A percentile compares a stretch with the other conserved stretches of the same genome.
phyloP scores from a whole-genome alignment of 495 filamentous ascomycete species.

The Aspergillus sparsus region DNA sequence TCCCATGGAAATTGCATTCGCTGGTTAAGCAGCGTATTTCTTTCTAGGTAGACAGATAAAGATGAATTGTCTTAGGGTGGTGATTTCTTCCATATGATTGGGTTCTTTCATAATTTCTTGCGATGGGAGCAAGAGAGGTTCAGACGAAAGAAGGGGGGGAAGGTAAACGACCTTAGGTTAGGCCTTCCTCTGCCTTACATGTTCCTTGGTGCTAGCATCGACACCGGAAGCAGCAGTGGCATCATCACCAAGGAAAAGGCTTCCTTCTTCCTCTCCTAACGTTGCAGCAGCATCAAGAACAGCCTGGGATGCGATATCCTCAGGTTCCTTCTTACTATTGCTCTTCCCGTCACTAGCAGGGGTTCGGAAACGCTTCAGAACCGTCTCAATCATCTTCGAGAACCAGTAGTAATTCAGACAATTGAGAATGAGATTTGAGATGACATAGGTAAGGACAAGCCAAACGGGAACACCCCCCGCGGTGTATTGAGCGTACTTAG shows the following conservation, averaged over 20 bases:
- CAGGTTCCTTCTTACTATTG: constrained; percentile 23
- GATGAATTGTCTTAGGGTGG: no score
- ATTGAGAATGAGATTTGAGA: constrained; percentile 78
- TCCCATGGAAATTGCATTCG: no score
- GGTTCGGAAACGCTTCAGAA: constrained; percentile 80
- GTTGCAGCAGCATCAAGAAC: constrained; percentile 42
- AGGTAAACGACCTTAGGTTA: background rate
- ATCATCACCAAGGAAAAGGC: constrained; percentile 32
- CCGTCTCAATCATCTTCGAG: constrained; percentile 91
- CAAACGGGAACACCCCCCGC: constrained; percentile 66
- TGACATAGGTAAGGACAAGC: constrained; percentile 75
- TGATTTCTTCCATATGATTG: background rate
- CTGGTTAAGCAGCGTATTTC: no score
- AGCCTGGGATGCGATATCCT: constrained; percentile 36
- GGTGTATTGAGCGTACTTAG: constrained; percentile 52
- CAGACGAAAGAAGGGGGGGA: constrained; percentile 21
- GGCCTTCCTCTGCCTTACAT: constrained; percentile 34
- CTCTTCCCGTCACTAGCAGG: constrained; percentile 19
- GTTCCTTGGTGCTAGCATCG: constrained; percentile 28
- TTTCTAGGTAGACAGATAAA: no score
- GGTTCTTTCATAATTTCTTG: background rate
- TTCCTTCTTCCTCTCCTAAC: constrained; percentile 39
- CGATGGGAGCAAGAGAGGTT: background rate
- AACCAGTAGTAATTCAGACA: constrained; percentile 95
- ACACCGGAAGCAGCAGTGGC: constrained; percentile 31